phyloP scores from a whole-genome alignment of 768 basidiomycete genomes.

The Pleurotus sapidus region DNA sequence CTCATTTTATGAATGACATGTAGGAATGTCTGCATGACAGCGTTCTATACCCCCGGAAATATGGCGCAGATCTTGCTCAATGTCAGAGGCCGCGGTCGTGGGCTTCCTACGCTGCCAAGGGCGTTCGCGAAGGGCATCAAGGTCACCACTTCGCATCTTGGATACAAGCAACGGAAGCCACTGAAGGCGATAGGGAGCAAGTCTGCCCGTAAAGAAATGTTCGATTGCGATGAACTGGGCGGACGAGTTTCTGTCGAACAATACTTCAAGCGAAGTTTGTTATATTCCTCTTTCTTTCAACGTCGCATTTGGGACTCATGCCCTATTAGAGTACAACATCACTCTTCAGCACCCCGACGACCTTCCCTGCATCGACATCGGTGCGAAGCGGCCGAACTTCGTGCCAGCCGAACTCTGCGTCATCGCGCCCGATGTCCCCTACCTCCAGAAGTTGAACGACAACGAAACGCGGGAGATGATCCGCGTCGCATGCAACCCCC shows the following conservation, averaged over 20 bases:
- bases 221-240: conserved; percentile 50
- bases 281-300: background rate
- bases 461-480: conserved; percentile 72
- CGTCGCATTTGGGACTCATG: background rate
- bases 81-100: conserved; percentile 39
- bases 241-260: conserved; percentile 56
- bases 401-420: conserved; percentile 73
- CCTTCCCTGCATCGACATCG: conserved; percentile 53
- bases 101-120: conserved; percentile 42
- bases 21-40: conserved; percentile 55
- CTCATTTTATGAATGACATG: too few species aligned
- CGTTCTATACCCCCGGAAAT: conserved; percentile 58
- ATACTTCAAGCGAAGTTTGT: conserved; percentile 62
- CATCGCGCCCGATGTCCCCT: conserved; percentile 57
- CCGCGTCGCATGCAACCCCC: conserved; percentile 60
- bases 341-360: conserved; percentile 41
- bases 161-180: conserved; percentile 49
- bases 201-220: conserved; percentile 38
- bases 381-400: conserved; percentile 28
- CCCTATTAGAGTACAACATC: conserved; percentile 51
- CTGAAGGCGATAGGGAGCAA: conserved; percentile 33
- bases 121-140: conserved; percentile 52
- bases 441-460: conserved; percentile 57
- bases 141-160: conserved; percentile 55
- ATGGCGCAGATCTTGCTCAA: conserved; percentile 54